Conservation (phyloP, 345 rosid species). For the Bruguiera parviflora region DNA sequence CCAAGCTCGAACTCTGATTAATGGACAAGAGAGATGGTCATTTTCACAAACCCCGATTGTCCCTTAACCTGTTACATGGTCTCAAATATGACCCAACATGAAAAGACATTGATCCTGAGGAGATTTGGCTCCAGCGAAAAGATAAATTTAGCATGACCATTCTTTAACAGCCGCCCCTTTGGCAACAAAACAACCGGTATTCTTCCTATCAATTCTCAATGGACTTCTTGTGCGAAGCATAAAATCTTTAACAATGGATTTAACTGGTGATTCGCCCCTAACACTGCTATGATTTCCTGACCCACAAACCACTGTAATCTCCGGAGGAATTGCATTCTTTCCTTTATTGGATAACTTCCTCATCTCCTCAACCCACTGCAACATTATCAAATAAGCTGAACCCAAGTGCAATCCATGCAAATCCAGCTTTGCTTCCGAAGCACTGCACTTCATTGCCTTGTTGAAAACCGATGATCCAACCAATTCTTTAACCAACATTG, state of each 20-base stretch:
- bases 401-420: conserved; percentile 81
- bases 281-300: conserved; percentile 67
- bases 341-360: conserved; percentile 36
- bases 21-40: too few relatives aligned
- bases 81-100: too few relatives aligned
- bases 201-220: conserved; percentile 67
- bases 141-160: conserved; percentile 38
- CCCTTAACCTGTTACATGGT: too few relatives aligned
- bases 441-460: conserved; percentile 50
- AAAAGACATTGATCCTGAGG: too few relatives aligned
- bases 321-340: conserved; percentile 10
- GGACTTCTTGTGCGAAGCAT: conserved; percentile 53
- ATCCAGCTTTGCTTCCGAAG: conserved; percentile 61
- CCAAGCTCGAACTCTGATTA: too few relatives aligned
- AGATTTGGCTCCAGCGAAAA: neutral
- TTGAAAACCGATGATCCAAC: conserved; percentile 45
- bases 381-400: conserved; percentile 61
- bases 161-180: conserved; percentile 56
- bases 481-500: conserved; percentile 47
- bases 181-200: conserved; percentile 66
- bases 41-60: too few relatives aligned
- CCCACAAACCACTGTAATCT: conserved; percentile 66
- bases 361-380: conserved; percentile 73
- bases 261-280: conserved; percentile 77
- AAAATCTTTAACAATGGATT: conserved; percentile 50